Evolutionary conservation across 352 stramenopile species (phyloP), one percentile per base, ranked within the genome.

Genomic region (Pythium scleroteichum): DNA sequence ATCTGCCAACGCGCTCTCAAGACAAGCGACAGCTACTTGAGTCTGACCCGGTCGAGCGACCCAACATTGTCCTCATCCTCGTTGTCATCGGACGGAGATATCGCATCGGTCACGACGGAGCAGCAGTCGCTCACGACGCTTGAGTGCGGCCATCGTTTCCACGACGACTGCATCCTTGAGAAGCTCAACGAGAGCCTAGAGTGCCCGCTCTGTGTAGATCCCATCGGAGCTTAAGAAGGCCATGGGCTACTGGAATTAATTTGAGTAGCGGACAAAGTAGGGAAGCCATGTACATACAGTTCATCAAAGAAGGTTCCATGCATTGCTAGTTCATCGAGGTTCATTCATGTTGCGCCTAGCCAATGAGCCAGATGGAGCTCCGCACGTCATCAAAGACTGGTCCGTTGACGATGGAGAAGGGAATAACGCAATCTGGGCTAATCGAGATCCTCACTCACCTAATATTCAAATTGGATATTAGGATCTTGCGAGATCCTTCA

Each of bases 111-210:
- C 13, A 38, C 64, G 20, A 48, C 53, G 12, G 59, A 66, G 3
- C 23, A 62, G 10, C 42, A 57, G 52, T 81, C 79, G 33, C 64
- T 94, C 23, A 92, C 85, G 23, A 92, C 83, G 38, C 73, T 95
- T 2, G 64, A 85, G 44, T 95, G 85, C 49, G 82, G 85, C 16
- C 85, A 95, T 64, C 83, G 82, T 45, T 95, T 92, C 71, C 85
- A 95, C 60, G 85, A 95, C 50, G 85, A 95, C 55, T 95, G 85
- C 64, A 95, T 95, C 52, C 65, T 95, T 8, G 71, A 67, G 44
- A 92, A 94, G 60, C 77, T 94, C 32, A 94, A 94, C 66, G 69
- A 90, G 59, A 72, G 55, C 22, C 68, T 94, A 9, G 53, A 64
- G 45, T 94, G 85, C 59, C 85, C 85, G 22, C 62, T 89, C 12